A percentile compares a stretch with the other conserved stretches of the same genome.
Conservation (phyloP, 352 stramenopile genomes). For the Globisporangium orthogonon region DNA sequence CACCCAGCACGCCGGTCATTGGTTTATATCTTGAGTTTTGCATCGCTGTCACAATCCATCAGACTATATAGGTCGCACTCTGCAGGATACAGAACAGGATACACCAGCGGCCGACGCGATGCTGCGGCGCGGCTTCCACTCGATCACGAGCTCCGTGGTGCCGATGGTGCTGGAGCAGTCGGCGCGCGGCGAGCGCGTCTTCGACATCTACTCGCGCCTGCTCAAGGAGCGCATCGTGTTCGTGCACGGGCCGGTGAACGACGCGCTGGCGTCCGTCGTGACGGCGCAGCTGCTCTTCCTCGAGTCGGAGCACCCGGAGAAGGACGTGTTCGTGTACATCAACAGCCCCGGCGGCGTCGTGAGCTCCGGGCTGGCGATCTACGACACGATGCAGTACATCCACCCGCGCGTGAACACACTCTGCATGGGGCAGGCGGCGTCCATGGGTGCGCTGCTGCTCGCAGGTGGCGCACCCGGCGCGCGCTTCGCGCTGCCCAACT, state of each 20-base stretch:
- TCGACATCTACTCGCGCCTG: constrained; percentile 97
- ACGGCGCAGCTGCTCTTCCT: constrained; percentile 92
- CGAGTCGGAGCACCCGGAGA: constrained; percentile 93
- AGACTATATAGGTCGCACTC: too few species aligned
- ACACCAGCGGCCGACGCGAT: neutral
- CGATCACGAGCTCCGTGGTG: constrained; percentile 69
- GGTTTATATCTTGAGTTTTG: too few species aligned
- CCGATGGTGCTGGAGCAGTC: constrained; percentile 94
- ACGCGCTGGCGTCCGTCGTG: constrained; percentile 79
- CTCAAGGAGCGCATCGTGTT: constrained; percentile 98
- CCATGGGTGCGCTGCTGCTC: constrained; percentile 95
- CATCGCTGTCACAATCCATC: too few species aligned
- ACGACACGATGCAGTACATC: constrained; percentile 98
- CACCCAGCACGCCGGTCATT: too few species aligned
- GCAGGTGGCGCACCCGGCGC: constrained; percentile 86
- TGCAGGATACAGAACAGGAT: too few species aligned
- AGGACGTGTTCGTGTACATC: constrained; percentile 99
- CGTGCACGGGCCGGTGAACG: constrained; percentile 92
- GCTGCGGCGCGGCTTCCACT: constrained; percentile 38
- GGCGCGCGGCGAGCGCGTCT: constrained; percentile 90
- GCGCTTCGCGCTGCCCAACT: constrained; percentile 92
- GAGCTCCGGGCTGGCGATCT: constrained; percentile 96
- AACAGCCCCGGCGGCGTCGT: constrained; percentile 97
- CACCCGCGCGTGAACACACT: constrained; percentile 96
- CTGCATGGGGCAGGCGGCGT: constrained; percentile 95